Base-by-base conservation (phyloP, 208 protist species). In the Crithidia sp. region DNA sequence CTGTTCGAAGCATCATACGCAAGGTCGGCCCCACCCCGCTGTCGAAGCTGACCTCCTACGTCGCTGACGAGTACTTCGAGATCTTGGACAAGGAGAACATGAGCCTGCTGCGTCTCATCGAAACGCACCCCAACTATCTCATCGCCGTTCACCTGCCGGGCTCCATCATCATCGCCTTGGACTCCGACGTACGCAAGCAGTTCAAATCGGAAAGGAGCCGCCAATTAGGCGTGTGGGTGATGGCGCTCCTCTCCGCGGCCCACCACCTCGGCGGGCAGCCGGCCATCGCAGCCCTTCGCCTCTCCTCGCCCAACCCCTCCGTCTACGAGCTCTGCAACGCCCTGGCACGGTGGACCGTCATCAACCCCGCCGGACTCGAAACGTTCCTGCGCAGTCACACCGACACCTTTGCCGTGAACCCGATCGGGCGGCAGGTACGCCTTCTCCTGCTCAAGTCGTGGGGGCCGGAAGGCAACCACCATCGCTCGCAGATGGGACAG, bases 51-150 rank as follows among this genome's bases (percentile, higher is more conserved):
- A 86, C 76, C 12, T 50, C 78, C 2, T 49, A 85, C 16, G 63
- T 96, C 4, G 74, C 66, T 14, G 92, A 96, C 44, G 84, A 88
- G 16, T 67, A 75, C n/a, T 36, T 93, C 0, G 90, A 96, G 64
- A 8, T 47, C 2, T 19, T 94, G 7, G 55, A 73, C 5, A 52
- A 67, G 16, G n/a, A 73, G 0, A 28, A 28, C 7, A 82, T 76
- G 5, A 86, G 92, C 5, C 66, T 93, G 4, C 65, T 64, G 4
- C 45, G 63, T 7, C 84, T 91, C 40, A 55, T 74, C 2, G 49
- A 44, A 4, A n/a, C 4, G 36, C 36, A 76, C 69, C 75, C 77
- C 0, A 56, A 61, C 16, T 45, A 40, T 2, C 81, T 82, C 55
- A 7, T n/a, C 39, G 57, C 79, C 0, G 79, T 88, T 9, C 59